Conservation (phyloP, 176 grass and related monocot genomes). For the Musa schizocarpa region DNA sequence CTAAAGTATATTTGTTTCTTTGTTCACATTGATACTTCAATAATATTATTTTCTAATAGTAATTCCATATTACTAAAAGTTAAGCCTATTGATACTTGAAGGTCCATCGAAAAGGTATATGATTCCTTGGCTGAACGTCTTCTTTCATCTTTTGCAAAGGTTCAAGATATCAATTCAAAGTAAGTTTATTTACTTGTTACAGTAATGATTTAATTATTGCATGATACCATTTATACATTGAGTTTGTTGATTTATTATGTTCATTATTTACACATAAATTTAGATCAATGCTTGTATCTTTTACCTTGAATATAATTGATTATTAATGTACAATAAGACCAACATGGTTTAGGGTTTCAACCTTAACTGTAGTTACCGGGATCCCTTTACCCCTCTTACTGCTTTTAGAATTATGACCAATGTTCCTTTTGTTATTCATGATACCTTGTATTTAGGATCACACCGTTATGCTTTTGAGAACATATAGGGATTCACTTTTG, state of each 20-base stretch:
- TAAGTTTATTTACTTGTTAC: constrained; percentile 30
- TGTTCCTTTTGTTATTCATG: neutral
- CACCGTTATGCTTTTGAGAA: neutral
- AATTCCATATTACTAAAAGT: neutral
- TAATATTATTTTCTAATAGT: neutral
- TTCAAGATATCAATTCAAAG: constrained; percentile 55
- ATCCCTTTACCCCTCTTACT: neutral
- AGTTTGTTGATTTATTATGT: neutral
- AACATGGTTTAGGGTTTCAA: neutral
- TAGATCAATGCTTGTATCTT: neutral
- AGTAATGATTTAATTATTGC: neutral
- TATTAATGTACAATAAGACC: neutral
- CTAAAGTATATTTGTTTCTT: neutral
- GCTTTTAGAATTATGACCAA: neutral
- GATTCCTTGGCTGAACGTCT: constrained; percentile 62
- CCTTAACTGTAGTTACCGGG: neutral
- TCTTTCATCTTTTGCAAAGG: constrained; percentile 40
- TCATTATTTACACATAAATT: neutral
- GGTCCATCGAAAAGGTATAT: constrained; percentile 83
- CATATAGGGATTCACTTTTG: neutral
- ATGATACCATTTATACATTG: neutral
- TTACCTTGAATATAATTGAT: neutral
- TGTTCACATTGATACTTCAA: neutral
- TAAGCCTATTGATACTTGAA: constrained; percentile 15
- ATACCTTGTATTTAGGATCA: neutral